A percentile compares a stretch with the other conserved stretches of the same genome.
Conservation (phyloP, 176 grass and related monocot species). For the Microstegium vimineum region DNA sequence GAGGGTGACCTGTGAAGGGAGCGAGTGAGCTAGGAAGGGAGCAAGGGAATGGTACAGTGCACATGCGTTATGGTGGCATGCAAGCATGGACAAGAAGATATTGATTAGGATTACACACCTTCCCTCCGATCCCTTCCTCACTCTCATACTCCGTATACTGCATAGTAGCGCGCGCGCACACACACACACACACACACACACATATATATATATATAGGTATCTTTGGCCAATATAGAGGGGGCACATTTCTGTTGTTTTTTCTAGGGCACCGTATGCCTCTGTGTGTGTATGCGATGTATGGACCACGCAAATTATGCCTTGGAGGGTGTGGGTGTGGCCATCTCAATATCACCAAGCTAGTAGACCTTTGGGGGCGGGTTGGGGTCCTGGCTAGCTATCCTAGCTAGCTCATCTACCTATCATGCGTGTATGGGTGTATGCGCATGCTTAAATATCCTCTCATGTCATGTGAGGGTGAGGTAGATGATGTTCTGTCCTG, state of each 20-base stretch:
- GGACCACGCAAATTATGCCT: constrained; percentile 54
- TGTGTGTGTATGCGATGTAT: neutral
- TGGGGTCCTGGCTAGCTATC: too few species aligned
- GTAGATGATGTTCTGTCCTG: too few species aligned
- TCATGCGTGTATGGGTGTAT: too few species aligned
- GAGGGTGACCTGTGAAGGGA: constrained; percentile 13
- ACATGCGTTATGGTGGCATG: constrained; percentile 35
- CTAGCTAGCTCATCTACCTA: too few species aligned
- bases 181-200: too few species aligned
- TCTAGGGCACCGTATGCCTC: constrained; percentile 6
- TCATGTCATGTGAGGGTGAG: too few species aligned
- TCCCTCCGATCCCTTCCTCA: neutral
- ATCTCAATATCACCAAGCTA: too few species aligned
- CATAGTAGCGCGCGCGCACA: too few species aligned
- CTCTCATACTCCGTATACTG: neutral
- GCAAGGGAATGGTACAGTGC: constrained; percentile 25
- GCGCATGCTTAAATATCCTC: too few species aligned
- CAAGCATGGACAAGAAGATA: constrained; percentile 34
- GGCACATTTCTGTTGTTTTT: constrained; percentile 36
- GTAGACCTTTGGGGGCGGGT: too few species aligned
- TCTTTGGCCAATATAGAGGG: constrained; percentile 16
- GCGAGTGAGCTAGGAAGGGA: neutral
- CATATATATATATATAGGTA: too few species aligned
- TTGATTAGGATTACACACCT: constrained; percentile 1
- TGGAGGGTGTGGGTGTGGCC: neutral